Evolutionary conservation across 2,329 filamentous ascomycete species (phyloP).

Genomic region (Blastomyces emzantsi): DNA sequence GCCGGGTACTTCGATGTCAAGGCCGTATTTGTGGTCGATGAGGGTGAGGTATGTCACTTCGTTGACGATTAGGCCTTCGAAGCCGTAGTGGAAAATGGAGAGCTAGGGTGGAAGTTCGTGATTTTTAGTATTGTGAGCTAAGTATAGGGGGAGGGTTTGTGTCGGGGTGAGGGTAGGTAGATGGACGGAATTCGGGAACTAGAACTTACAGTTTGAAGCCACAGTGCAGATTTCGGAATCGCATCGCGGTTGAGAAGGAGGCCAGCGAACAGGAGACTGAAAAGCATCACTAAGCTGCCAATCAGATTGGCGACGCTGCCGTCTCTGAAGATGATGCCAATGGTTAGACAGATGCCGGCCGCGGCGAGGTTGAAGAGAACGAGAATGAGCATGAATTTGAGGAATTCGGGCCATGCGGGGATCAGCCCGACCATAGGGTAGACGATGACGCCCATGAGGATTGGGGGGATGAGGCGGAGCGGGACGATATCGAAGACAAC

Average conservation of each 20-base stretch:
- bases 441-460: slow-evolving; percentile 90
- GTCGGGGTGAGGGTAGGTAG: too few relatives aligned
- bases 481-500: slow-evolving; percentile 98
- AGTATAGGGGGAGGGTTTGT: background rate
- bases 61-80: slow-evolving; percentile 94
- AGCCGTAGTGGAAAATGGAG: slow-evolving; percentile 97
- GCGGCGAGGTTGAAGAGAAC: slow-evolving; percentile 95
- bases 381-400: slow-evolving; percentile 83
- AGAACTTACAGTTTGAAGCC: slow-evolving; percentile 67
- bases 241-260: slow-evolving; percentile 90
- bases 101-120: slow-evolving; percentile 39
- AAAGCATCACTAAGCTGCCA: slow-evolving; percentile 93
- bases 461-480: slow-evolving; percentile 83
- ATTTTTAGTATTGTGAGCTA: slow-evolving; percentile 21
- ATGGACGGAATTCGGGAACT: background rate
- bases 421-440: slow-evolving; percentile 97
- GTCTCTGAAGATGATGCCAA: slow-evolving; percentile 91
- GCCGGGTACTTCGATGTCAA: slow-evolving; percentile 93
- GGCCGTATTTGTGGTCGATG: slow-evolving; percentile 87
- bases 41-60: slow-evolving; percentile 86
- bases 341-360: slow-evolving; percentile 86
- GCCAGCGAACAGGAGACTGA: slow-evolving; percentile 89
- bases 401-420: slow-evolving; percentile 71
- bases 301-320: slow-evolving; percentile 85
- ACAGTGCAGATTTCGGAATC: slow-evolving; percentile 73